These are phyloP conservation scores for Lipomyces chichibuensis DNA, from an alignment of 805 yeast genomes.

Conservation along the genomic window DNA sequence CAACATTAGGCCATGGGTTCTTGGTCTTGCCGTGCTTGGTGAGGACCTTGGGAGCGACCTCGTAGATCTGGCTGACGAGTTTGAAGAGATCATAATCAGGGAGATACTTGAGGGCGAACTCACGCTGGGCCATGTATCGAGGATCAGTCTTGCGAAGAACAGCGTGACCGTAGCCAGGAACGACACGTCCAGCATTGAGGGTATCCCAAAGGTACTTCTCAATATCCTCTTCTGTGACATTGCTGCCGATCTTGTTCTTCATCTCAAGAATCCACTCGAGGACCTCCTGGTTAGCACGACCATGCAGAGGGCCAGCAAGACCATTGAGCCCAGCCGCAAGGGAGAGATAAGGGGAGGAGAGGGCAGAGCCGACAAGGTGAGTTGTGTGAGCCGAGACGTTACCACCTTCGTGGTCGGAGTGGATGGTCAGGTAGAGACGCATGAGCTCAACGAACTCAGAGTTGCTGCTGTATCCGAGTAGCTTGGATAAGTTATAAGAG, in stretches of 20 bases:
- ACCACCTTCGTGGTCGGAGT: conserved; percentile 90
- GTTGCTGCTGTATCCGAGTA: conserved; percentile 62
- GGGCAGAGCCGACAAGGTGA: conserved; percentile 81
- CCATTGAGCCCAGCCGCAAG: conserved; percentile 83
- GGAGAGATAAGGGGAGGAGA: conserved; percentile 76
- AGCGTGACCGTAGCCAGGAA: conserved; percentile 89
- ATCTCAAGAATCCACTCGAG: conserved; percentile 76
- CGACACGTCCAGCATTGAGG: conserved; percentile 78
- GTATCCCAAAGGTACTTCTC: conserved; percentile 80
- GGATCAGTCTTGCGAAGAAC: conserved; percentile 88
- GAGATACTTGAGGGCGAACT: conserved; percentile 73
- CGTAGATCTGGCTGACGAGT: conserved; percentile 74
- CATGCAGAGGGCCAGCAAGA: conserved; percentile 85
- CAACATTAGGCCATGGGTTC: conserved; percentile 93
- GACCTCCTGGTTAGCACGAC: conserved; percentile 87
- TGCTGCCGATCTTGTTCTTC: conserved; percentile 67
- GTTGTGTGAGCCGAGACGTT: conserved; percentile 87
- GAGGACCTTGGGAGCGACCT: conserved; percentile 80
- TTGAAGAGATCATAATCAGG: conserved; percentile 80
- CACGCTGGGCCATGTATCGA: conserved; percentile 83
- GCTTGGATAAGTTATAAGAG: conserved; percentile 66
- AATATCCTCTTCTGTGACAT: conserved; percentile 66
- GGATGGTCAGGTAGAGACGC: conserved; percentile 80
- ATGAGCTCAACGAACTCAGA: conserved; percentile 74
- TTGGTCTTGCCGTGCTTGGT: conserved; percentile 86